These are phyloP conservation scores for Cercophora newfieldiana DNA, from an alignment of 495 filamentous ascomycete genomes.

Conservation along the genomic window DNA sequence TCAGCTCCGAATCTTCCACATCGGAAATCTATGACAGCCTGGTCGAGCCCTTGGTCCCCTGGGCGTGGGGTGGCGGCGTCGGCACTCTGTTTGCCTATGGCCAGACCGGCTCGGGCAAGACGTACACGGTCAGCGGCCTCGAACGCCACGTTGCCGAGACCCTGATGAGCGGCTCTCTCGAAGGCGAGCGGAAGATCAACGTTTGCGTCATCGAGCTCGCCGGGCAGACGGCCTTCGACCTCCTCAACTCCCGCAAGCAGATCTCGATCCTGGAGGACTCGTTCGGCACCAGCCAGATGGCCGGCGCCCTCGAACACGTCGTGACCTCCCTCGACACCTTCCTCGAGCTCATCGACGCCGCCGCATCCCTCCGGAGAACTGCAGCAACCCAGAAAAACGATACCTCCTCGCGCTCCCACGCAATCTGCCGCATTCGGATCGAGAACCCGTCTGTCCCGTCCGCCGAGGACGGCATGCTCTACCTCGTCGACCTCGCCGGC, in stretches of 20 bases:
- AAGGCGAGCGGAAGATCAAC: constrained; percentile 25
- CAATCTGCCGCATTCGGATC: constrained; percentile 48
- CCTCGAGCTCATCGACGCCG: constrained; percentile 22
- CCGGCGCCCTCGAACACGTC: constrained; percentile 22
- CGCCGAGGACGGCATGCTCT: constrained; percentile 41
- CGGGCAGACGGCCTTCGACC: constrained; percentile 22
- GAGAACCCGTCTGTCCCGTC: constrained; percentile 27
- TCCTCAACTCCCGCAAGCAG: constrained; percentile 28
- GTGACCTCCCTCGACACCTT: constrained; percentile 20
- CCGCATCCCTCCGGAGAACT: constrained; percentile 23
- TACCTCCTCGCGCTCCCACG: constrained; percentile 49
- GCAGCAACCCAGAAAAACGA: constrained; percentile 43
- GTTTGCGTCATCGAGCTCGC: constrained; percentile 29
- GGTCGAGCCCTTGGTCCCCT: constrained; percentile 27
- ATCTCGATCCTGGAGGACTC: constrained; percentile 33
- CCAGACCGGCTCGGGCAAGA: constrained; percentile 52
- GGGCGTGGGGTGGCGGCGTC: constrained; percentile 29
- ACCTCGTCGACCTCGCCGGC: constrained; percentile 51
- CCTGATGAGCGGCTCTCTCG: constrained; percentile 24
- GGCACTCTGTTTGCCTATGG: constrained; percentile 47
- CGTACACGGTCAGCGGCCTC: constrained; percentile 39
- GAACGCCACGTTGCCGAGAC: constrained; percentile 26
- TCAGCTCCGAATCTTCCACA: constrained; percentile 20
- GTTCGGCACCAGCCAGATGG: constrained; percentile 27
- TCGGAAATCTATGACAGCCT: constrained; percentile 23